A percentile compares a stretch with the other conserved stretches of the same genome.
These are phyloP conservation scores for Malus hybrid DNA, from an alignment of 331 rosid genomes.

Conservation along the genomic window DNA sequence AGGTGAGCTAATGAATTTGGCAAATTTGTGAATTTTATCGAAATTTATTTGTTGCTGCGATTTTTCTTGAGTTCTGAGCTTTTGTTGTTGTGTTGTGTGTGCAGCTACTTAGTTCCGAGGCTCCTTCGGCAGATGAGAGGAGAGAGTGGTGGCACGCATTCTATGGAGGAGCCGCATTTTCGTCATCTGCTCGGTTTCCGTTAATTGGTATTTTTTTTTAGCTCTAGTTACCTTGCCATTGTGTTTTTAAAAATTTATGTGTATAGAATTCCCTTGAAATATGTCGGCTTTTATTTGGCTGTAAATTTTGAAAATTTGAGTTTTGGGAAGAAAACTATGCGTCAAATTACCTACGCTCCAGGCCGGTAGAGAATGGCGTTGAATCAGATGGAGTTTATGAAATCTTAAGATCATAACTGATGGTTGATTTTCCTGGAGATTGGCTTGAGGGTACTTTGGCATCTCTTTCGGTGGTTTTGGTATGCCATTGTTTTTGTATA, in stretches of 20 bases:
- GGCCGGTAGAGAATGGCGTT: not conserved
- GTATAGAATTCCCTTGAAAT: too few species aligned
- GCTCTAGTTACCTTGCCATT: not conserved
- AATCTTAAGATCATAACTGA: not conserved
- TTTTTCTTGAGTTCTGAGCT: not conserved
- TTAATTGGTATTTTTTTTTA: constrained; percentile 44
- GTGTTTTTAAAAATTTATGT: not conserved
- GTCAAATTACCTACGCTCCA: not conserved
- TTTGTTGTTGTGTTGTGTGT: constrained; percentile 4
- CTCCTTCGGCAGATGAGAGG: constrained; percentile 52
- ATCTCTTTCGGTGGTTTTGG: not conserved
- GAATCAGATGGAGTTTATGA: not conserved
- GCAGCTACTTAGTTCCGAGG: constrained; percentile 39
- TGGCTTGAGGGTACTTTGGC: too few species aligned
- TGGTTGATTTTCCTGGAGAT: too few species aligned
- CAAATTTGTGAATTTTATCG: constrained; percentile 5
- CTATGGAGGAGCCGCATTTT: constrained; percentile 64
- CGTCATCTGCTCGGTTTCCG: constrained; percentile 59
- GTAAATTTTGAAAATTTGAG: not conserved
- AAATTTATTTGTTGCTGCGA: not conserved
- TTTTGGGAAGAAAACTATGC: not conserved
- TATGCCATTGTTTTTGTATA: not conserved
- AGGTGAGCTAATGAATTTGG: constrained; percentile 32
- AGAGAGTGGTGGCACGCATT: constrained; percentile 52
- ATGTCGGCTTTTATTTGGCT: not conserved